Base-by-base conservation (phyloP, 495 filamentous ascomycete genomes). In the Aspergillus campestris region DNA sequence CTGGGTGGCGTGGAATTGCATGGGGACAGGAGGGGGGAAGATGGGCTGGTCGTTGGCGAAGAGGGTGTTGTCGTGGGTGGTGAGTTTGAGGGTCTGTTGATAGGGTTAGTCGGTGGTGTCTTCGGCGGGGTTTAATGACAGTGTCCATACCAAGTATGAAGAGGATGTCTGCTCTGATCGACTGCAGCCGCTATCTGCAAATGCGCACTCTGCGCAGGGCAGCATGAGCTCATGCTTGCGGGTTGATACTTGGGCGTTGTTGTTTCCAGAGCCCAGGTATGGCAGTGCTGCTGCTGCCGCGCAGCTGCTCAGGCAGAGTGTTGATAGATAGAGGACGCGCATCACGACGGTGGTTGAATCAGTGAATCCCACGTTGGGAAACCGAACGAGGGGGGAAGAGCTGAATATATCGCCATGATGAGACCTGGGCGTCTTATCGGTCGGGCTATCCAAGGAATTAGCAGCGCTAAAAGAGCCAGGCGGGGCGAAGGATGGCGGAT, bases 11-110 rank as follows among this genome's bases (percentile, higher is more conserved):
- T 56, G 47, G 28, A 70, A 51, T 36, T 61, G 55, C 59, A 68
- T 65, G 8, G 59, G 53, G 24, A 49, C 40, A 7, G 58, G 37
- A 0, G 67, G 53, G 0, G 72, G 73, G 52, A 73, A 75, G 50
- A 77, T 57, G 13, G 53, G 49, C 12, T 67, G 51, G 12, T 61
- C 49, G 47, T 77, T 77, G 47, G 73, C 63, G 18, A 52, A 62
- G 7, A 77, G 60, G 11, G 44, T 52, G 43, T 64, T 65, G 49
- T 70, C 56, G 14, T 65, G 38, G 6, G 65, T 60, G 38, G 63
- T 52, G 55, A 73, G 65, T 31, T 61, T 62, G 7, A 75, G 42
- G 10, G 68, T 56, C 67, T 69, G 37, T 7, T 11, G 10, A 8
- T 8, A 8, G 18, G 13, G 15, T 13, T 29, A 35, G 31, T 35